phyloP scores from a whole-genome alignment of 495 filamentous ascomycete species.

The Saxispiralis lemnorum region DNA sequence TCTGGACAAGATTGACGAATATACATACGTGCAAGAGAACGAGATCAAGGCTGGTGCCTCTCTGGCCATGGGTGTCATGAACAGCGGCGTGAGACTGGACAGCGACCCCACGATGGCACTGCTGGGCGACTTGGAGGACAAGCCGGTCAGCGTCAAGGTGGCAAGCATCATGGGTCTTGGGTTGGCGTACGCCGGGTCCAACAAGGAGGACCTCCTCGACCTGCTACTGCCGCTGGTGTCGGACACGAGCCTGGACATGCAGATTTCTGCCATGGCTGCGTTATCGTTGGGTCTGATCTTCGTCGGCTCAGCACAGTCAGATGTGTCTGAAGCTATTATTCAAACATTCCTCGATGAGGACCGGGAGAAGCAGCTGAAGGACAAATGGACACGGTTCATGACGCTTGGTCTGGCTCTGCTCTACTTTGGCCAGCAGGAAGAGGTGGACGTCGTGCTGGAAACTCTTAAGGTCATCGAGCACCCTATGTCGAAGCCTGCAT shows the following conservation, averaged over 20 bases:
- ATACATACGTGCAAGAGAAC: conserved; percentile 66
- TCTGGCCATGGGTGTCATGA: conserved; percentile 82
- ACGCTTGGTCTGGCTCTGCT: conserved; percentile 83
- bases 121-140: conserved; percentile 52
- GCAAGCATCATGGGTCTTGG: conserved; percentile 91
- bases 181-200: conserved; percentile 79
- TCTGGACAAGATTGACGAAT: conserved; percentile 82
- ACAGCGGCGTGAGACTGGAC: conserved; percentile 72
- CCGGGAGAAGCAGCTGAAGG: conserved; percentile 66
- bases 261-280: conserved; percentile 89
- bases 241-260: conserved; percentile 72
- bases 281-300: conserved; percentile 79
- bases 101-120: conserved; percentile 77
- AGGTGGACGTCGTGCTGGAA: conserved; percentile 87
- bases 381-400: conserved; percentile 97
- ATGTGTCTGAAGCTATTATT: conserved; percentile 75
- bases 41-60: conserved; percentile 77
- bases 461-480: conserved; percentile 90
- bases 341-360: conserved; percentile 84
- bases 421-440: conserved; percentile 91
- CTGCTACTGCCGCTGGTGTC: conserved; percentile 68
- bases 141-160: conserved; percentile 55
- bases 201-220: conserved; percentile 67
- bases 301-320: conserved; percentile 76
- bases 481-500: conserved; percentile 79